These are phyloP conservation scores for Cryptosporidium xiaoi DNA, from an alignment of 169 alveolate species.

Conservation along the genomic window DNA sequence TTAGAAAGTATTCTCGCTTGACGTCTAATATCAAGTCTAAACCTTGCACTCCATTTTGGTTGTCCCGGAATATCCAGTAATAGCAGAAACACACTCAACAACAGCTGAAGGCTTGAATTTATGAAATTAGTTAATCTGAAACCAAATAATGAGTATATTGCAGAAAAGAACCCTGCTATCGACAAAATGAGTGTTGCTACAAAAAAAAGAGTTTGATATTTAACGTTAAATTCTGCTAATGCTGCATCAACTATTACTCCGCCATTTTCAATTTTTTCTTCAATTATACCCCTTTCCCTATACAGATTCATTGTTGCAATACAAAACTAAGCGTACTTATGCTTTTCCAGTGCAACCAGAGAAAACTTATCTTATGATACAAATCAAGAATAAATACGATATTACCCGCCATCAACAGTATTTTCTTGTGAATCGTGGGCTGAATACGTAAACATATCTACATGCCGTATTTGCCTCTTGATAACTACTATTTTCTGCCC, in stretches of 20 bases:
- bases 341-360: background rate
- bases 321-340: background rate
- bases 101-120: slow-evolving; percentile 79
- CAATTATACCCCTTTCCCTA: slow-evolving; percentile 47
- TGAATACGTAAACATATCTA: slow-evolving; percentile 28
- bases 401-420: background rate
- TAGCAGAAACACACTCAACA: slow-evolving; percentile 86
- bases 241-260: slow-evolving; percentile 90
- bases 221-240: slow-evolving; percentile 85
- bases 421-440: background rate
- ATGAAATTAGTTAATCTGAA: slow-evolving; percentile 80
- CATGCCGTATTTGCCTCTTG: slow-evolving; percentile 46
- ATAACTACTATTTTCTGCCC: background rate
- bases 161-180: slow-evolving; percentile 84
- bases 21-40: slow-evolving; percentile 85
- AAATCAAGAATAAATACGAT: background rate
- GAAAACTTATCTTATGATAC: too few relatives aligned
- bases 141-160: slow-evolving; percentile 79
- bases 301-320: background rate
- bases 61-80: slow-evolving; percentile 90
- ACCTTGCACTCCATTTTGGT: slow-evolving; percentile 91
- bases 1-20: slow-evolving; percentile 87
- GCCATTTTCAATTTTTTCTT: slow-evolving; percentile 86
- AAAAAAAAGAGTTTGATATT: slow-evolving; percentile 89
- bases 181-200: slow-evolving; percentile 83